Evolutionary conservation across 495 filamentous ascomycete genomes (phyloP).

Genomic region (Recurvomyces mirabilis): DNA sequence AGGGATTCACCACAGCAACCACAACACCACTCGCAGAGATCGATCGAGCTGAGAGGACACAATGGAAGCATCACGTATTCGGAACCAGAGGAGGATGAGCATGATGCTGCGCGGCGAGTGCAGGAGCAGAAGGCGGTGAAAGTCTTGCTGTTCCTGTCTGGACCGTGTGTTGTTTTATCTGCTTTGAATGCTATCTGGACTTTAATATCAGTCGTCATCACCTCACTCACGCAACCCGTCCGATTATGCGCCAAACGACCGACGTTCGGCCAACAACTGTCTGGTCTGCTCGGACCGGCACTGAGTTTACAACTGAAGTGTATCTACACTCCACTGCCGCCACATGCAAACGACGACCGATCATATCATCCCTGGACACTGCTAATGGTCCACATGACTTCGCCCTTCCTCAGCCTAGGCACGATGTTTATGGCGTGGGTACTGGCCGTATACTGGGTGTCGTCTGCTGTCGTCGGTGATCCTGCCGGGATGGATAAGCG

Average conservation of each 20-base stretch:
- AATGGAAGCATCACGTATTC: not conserved
- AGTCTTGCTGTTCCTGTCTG: constrained; percentile 27
- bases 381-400: constrained; percentile 40
- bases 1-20: not conserved
- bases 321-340: constrained; percentile 27
- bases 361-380: constrained; percentile 32
- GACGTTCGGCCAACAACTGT: constrained; percentile 24
- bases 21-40: not conserved
- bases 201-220: constrained; percentile 25
- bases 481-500: constrained; percentile 51
- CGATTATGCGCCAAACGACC: constrained; percentile 25
- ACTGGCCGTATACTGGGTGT: constrained; percentile 53
- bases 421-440: constrained; percentile 48
- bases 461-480: constrained; percentile 49
- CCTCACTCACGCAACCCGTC: constrained; percentile 25
- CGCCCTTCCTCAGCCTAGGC: constrained; percentile 43
- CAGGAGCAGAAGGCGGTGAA: constrained; percentile 16
- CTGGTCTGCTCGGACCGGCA: constrained; percentile 27
- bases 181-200: constrained; percentile 26
- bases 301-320: constrained; percentile 30
- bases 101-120: not conserved
- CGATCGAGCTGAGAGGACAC: not conserved
- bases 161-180: constrained; percentile 26
- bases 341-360: constrained; percentile 16
- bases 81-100: constrained; percentile 13